Evolutionary conservation across 2,329 filamentous ascomycete species (phyloP), one percentile per base, ranked within the genome.

Genomic region (Curvularia sp.): DNA sequence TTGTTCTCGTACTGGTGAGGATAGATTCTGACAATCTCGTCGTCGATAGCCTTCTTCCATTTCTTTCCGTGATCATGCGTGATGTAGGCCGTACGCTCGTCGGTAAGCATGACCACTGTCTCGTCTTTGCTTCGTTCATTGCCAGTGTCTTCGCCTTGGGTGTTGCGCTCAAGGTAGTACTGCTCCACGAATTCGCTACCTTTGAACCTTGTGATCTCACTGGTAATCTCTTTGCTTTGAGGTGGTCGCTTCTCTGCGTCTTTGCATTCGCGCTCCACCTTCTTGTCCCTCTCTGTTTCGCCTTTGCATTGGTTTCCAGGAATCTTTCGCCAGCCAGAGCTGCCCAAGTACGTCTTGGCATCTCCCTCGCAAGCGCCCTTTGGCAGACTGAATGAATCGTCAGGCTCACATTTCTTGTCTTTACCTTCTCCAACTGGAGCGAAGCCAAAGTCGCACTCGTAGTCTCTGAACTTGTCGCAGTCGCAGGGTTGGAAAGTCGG

Each of bases 401-500:
- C 85, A 7, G 85, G 83, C 23, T 87, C 82, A 74, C 95, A 98
- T 61, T 89, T 83, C 51, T 85, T 83, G 61, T 94, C 87, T 39
- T 73, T 72, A 43, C 71, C 75, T 34, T 68, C 57, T 21, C 73
- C 72, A 19, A 63, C 60, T 8, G 73, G 86, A 58, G 87, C 81
- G 74, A 97, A 98, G 76, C 96, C 96, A 82, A 91, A 97, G 74
- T 98, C 94, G 75, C 95, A 99, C 79, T 99, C 95, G 74, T 96
- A 99, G 76, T 99, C 96, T 19, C 68, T 61, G 32, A 83, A 81
- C 56, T 90, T 86, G 0, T 88, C 87, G 77, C 95, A 99, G 39
- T 91, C 87, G 81, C 95, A 99, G 46, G 87, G 78, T 68, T 92
- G 86, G 27, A 86, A 89, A 60, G 88, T 81, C 1, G 90, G 86